phyloP scores from a whole-genome alignment of 108 stramenopile species.

The Skeletonema menzelii region DNA sequence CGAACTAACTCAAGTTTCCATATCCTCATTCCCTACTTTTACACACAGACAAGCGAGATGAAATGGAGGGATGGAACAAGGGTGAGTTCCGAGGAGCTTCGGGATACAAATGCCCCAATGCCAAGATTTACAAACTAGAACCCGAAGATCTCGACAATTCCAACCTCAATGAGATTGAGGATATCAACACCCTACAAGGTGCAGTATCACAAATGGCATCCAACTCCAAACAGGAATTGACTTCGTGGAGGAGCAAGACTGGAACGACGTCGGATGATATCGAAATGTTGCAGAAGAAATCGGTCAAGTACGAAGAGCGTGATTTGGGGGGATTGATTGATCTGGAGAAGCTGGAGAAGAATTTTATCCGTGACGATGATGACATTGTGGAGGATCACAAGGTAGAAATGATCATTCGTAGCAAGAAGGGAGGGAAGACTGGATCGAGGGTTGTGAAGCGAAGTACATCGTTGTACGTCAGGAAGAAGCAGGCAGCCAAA shows the following conservation, averaged over 20 bases:
- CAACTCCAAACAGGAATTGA: constrained; percentile 11
- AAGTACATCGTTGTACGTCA: background rate
- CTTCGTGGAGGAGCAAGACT: constrained; percentile 27
- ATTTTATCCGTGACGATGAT: constrained; percentile 31
- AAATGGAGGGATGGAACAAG: constrained; percentile 25
- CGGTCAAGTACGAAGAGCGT: constrained; percentile 34
- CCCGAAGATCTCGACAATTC: constrained; percentile 45
- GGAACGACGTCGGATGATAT: constrained; percentile 38
- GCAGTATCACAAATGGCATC: constrained; percentile 37
- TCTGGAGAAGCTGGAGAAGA: constrained; percentile 34
- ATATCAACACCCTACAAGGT: constrained; percentile 45
- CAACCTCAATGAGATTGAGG: constrained; percentile 47
- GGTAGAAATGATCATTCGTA: constrained; percentile 18
- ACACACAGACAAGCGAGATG: constrained; percentile 30
- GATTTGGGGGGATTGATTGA: constrained; percentile 36
- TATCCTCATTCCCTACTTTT: background rate
- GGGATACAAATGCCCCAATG: constrained; percentile 34
- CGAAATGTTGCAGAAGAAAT: constrained; percentile 45
- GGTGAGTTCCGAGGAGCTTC: constrained; percentile 31
- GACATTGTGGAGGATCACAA: constrained; percentile 22
- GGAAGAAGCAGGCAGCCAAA: constrained; percentile 13
- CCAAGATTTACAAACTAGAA: constrained; percentile 33
- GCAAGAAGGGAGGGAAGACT: constrained; percentile 10
- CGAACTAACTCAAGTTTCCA: background rate
- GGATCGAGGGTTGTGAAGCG: constrained; percentile 23